phyloP scores from a whole-genome alignment of 352 stramenopile species.

The Globisporangium acanthophoron region DNA sequence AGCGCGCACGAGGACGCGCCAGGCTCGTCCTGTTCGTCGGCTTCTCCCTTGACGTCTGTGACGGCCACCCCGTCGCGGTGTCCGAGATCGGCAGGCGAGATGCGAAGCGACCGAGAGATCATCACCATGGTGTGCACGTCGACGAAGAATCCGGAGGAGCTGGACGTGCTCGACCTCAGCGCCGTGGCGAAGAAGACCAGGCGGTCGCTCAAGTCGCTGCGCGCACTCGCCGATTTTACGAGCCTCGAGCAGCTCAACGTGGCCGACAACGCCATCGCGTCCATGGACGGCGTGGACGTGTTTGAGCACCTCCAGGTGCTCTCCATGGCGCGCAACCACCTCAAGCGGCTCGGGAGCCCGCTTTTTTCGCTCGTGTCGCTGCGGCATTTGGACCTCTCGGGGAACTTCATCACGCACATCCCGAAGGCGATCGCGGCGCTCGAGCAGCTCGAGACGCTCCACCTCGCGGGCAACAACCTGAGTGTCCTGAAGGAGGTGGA shows the following conservation, averaged over 20 bases:
- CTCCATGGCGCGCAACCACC: conserved; percentile 56
- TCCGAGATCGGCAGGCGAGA: conserved; percentile 20
- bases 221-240: conserved; percentile 35
- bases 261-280: conserved; percentile 54
- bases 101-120: conserved; percentile 34
- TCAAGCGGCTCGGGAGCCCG: conserved; percentile 49
- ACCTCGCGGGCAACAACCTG: conserved; percentile 72
- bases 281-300: conserved; percentile 49
- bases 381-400: conserved; percentile 55
- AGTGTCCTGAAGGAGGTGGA: conserved; percentile 69
- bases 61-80: conserved; percentile 10
- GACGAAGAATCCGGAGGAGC: conserved; percentile 15
- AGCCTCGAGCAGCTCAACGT: conserved; percentile 55
- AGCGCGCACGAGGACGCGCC: neutral
- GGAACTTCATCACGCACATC: conserved; percentile 80
- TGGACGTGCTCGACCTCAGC: conserved; percentile 42
- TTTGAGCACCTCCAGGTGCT: conserved; percentile 43
- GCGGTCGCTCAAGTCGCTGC: conserved; percentile 54
- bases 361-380: conserved; percentile 43
- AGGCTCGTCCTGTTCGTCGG: conserved; percentile 3
- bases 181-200: conserved; percentile 38
- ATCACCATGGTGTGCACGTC: conserved; percentile 30
- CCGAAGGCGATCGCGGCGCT: conserved; percentile 44
- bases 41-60: neutral
- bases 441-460: conserved; percentile 47